Evolutionary conservation across 768 basidiomycete genomes (phyloP).

Genomic region (Polyporus arcularius): DNA sequence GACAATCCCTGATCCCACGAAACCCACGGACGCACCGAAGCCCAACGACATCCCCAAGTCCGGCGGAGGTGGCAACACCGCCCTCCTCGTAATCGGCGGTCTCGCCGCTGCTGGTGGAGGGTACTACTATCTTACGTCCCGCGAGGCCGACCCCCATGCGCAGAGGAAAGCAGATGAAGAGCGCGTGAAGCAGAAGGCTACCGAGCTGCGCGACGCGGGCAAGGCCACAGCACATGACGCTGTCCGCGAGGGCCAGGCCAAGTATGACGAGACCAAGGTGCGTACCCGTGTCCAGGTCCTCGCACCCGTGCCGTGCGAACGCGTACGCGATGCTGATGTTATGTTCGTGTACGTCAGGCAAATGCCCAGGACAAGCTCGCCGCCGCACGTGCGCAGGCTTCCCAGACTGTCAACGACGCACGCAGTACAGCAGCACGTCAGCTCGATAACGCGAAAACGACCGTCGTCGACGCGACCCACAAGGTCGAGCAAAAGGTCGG

Average conservation of each 20-base stretch:
- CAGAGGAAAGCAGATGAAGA: constrained; percentile 35
- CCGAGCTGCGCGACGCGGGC: constrained; percentile 33
- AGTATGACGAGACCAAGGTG: constrained; percentile 40
- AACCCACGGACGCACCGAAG: constrained; percentile 25
- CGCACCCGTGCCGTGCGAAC: not conserved
- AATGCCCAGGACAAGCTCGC: constrained; percentile 29
- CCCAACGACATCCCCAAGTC: constrained; percentile 23
- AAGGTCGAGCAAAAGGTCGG: constrained; percentile 29
- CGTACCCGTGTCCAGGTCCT: constrained; percentile 3
- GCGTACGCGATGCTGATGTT: not conserved
- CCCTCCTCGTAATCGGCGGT: constrained; percentile 30
- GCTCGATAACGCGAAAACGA: constrained; percentile 20
- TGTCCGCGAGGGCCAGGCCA: constrained; percentile 32
- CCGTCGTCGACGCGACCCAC: constrained; percentile 29
- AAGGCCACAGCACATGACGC: constrained; percentile 32
- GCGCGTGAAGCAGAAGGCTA: constrained; percentile 31
- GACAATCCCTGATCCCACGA: constrained; percentile 27
- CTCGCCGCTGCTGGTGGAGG: constrained; percentile 36
- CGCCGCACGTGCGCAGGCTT: constrained; percentile 30
- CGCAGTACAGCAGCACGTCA: constrained; percentile 27
- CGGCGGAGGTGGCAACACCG: constrained; percentile 25
- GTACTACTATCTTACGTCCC: constrained; percentile 38
- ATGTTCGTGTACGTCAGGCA: constrained; percentile 10
- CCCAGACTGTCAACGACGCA: constrained; percentile 29
- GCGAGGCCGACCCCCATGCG: constrained; percentile 21